phyloP scores from a whole-genome alignment of 495 filamentous ascomycete species.

The Evernia prunastri region DNA sequence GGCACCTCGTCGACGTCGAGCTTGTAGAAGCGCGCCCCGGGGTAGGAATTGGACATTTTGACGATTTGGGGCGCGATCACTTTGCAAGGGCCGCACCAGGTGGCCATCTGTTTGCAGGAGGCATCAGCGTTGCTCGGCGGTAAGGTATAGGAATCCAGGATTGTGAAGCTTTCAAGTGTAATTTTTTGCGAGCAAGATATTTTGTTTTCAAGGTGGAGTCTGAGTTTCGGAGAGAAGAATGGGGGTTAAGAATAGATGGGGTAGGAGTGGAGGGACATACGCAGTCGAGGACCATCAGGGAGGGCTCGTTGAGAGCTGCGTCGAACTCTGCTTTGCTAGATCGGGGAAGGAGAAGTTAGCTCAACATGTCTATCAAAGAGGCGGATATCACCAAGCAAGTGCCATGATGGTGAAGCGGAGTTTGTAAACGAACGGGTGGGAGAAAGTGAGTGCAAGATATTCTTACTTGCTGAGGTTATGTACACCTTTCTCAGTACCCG shows the following conservation, averaged over 20 bases:
- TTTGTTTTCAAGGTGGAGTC: no score
- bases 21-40: slow-evolving; percentile 71
- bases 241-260: not conserved
- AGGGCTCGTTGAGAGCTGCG: slow-evolving; percentile 40
- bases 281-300: slow-evolving; percentile 74
- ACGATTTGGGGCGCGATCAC: slow-evolving; percentile 69
- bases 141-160: not conserved
- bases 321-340: slow-evolving; percentile 59
- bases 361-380: no score
- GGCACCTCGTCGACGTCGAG: slow-evolving; percentile 82
- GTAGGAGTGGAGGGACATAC: not conserved
- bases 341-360: not conserved
- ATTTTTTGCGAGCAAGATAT: no score
- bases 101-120: slow-evolving; percentile 47
- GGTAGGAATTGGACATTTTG: slow-evolving; percentile 45
- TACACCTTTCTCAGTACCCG: slow-evolving; percentile 33
- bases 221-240: not conserved
- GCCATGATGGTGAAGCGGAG: slow-evolving; percentile 3
- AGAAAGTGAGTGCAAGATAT: slow-evolving; percentile 10
- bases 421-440: not conserved
- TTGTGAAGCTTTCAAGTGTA: no score
- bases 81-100: slow-evolving; percentile 96
- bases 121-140: not conserved
- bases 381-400: no score
- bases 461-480: slow-evolving; percentile 46